Base-by-base conservation (phyloP, 2,329 filamentous ascomycete species). In the Curvularia spicifera region DNA sequence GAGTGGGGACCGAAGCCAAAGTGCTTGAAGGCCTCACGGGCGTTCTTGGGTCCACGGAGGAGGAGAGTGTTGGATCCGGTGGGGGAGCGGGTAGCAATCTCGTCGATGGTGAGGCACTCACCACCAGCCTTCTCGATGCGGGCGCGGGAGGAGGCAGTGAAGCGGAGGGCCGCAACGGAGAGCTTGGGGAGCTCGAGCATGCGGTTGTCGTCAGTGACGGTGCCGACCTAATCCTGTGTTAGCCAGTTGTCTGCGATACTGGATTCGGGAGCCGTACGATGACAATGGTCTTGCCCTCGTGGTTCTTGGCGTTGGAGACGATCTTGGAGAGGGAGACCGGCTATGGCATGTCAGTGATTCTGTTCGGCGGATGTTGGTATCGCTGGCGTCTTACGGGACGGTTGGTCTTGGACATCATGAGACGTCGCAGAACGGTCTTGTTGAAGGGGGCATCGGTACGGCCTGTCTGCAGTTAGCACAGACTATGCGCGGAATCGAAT, bases 331-430 rank as follows among this genome's bases (percentile, higher is more conserved):
- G 86, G 63, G 93, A 97, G 77, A 99, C 89, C 47, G 68, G 95
- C 72, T 75, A 48, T 64, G 22, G 31, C 26, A 48, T 44, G 51
- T 73, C 67, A 72, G 70, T 60, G 6, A 18, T 47, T 49, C 13
- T 57, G 35, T 56, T 20, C 18, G 48, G 8, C n/a, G 2, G 22
- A 13, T 5, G 12, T 29, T 22, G 22, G 26, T 50, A 20, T 20
- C 50, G 42, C 59, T 45, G 59, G 43, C 58, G 39, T 61, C 71
- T 75, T 73, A 75, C 72, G 76, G 78, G 77, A 74, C 93, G 91
- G 91, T 98, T 98, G 84, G 96, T 97, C 83, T 93, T 92, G 81
- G 93, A 97, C 91, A 95, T 97, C 80, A 97, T 97, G 64, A 99
- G 90, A 78, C 95, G 91, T 81, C 94, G 93, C 77, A 99, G 91